Conservation (phyloP, 2,329 filamentous ascomycete species). For the Curvularia sp. region DNA sequence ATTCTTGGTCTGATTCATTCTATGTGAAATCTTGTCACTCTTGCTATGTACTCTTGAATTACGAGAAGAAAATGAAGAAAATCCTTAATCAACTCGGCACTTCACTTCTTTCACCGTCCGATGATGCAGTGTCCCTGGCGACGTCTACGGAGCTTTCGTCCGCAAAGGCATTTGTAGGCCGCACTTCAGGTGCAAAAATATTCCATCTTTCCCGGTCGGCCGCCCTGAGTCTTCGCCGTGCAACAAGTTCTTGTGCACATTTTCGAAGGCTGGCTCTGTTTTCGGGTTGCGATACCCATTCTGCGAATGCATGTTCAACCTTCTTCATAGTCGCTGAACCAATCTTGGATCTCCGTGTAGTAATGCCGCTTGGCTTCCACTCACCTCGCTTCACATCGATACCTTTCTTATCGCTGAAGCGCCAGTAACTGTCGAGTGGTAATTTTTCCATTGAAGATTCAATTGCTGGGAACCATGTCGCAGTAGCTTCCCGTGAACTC, state of each 20-base stretch:
- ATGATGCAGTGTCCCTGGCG: background rate
- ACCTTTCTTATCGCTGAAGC: background rate
- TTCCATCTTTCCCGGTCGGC: background rate
- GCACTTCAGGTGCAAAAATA: background rate
- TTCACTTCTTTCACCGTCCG: no score
- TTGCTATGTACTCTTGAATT: no score
- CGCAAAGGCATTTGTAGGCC: background rate
- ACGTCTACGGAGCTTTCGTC: background rate
- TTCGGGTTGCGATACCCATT: background rate
- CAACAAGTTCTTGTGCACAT: background rate
- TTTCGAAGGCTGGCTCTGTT: background rate
- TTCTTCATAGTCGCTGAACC: background rate
- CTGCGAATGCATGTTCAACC: background rate
- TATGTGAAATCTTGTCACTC: no score
- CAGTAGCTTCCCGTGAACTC: no score
- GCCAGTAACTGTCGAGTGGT: background rate
- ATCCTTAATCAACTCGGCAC: no score
- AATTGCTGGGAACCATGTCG: no score
- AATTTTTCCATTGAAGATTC: no score
- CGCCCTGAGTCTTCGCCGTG: background rate
- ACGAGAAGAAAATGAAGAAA: no score
- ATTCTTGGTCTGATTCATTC: no score
- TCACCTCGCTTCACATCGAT: background rate
- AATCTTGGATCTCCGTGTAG: background rate
- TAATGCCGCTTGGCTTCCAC: background rate